Base-by-base conservation (phyloP, 805 yeast species). In the Tetrapisispora namnaoensis region DNA sequence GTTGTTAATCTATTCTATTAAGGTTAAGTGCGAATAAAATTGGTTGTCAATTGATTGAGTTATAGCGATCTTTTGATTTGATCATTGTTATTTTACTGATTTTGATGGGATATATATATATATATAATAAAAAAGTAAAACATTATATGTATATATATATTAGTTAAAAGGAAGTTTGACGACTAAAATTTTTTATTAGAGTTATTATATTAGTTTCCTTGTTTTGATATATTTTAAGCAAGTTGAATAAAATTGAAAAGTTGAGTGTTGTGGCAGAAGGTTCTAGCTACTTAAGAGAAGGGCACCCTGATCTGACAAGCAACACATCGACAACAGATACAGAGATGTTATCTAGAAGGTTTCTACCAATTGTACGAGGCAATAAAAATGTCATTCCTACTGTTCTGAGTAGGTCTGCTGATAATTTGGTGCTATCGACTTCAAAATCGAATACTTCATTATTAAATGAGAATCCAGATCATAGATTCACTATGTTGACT, bases 401-500 rank as follows among this genome's bases (percentile, higher is more conserved):
- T 41, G n/a, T 46, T 16, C 13, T 36, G 1, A 21, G 20, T 4
- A 46, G 35, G 14, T 16, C 22, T n/a, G 8, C 48, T 6, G 28
- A 21, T 4, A 43, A 28, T 16, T 27, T 37, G 8, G 16, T 22
- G 5, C 13, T 41, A 2, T 7, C 36, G 9, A 17, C 11, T 11
- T 7, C 43, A 27, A 27, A 24, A 24, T 17, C 18, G 17, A 24
- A n/a, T 13, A 5, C 27, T 22, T 21, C 20, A 16, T 6, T 32
- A 5, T 16, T n/a, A 13, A 18, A 42, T 42, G 37, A 30, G 14
- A 42, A 42, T 4, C 20, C 45, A 16, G 36, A 43, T 28, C 16
- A 18, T 4, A 35, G 20, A n/a, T 54, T 69, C 27, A 60, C 70
- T 7, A 60, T 75, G 20, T 53, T 74, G 61, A 67, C 76, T 1